Evolutionary conservation across 805 yeast species (phyloP).

Genomic region (Ogataea paraovalis): DNA sequence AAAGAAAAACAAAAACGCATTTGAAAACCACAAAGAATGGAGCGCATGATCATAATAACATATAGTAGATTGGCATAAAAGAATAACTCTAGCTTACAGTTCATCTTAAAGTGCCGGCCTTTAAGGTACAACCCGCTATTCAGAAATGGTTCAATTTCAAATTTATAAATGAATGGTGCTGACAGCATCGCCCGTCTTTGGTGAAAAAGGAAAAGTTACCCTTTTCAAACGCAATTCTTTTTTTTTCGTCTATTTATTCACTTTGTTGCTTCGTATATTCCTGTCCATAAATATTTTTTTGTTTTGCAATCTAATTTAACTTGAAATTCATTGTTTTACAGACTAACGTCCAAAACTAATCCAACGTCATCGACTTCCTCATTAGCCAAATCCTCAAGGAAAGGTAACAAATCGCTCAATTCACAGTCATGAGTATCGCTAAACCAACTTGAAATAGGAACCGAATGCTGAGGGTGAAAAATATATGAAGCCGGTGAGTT

Average conservation of each 20-base stretch:
- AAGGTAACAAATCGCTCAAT: conserved; percentile 83
- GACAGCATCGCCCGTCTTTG: too few relatives aligned
- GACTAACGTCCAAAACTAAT: conserved; percentile 73
- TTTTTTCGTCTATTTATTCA: background rate
- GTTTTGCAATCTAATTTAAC: background rate
- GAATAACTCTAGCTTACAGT: background rate
- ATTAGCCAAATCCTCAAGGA: conserved; percentile 77
- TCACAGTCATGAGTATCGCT: conserved; percentile 97
- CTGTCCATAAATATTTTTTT: background rate
- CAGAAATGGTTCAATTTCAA: background rate
- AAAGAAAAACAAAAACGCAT: background rate
- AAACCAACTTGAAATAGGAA: conserved; percentile 97
- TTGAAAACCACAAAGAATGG: background rate
- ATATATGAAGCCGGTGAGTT: conserved; percentile 98
- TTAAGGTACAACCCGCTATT: background rate
- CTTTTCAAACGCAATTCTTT: too few relatives aligned
- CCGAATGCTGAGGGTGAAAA: conserved; percentile 96
- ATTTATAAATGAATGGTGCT: background rate
- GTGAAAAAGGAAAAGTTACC: too few relatives aligned
- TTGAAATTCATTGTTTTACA: conserved; percentile 22
- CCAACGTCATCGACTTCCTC: conserved; percentile 79
- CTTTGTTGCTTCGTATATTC: background rate
- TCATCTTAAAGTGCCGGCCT: background rate
- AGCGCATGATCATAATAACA: background rate
- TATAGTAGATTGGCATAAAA: background rate